Conservation (phyloP, 1,284 basidiomycete genomes). For the Sanghuangporus weigelae region DNA sequence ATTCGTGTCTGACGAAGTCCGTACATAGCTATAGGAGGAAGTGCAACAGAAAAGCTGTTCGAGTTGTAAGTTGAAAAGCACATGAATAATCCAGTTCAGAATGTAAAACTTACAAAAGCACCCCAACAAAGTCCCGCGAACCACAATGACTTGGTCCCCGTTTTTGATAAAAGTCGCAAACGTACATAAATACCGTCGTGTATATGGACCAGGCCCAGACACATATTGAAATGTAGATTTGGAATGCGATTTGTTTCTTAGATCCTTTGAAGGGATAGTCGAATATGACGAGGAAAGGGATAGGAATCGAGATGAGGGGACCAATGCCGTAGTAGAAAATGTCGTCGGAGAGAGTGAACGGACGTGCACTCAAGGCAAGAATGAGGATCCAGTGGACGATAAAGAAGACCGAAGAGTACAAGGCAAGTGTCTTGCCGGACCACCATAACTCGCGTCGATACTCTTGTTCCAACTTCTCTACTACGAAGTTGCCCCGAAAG, state of each 20-base stretch:
- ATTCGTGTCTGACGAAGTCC: conserved; percentile 25
- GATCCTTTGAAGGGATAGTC: conserved; percentile 29
- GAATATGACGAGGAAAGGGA: conserved; percentile 32
- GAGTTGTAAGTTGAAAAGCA: background rate
- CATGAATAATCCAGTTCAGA: background rate
- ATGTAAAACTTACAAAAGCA: conserved; percentile 23
- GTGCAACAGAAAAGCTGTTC: conserved; percentile 5
- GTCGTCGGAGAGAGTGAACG: conserved; percentile 47
- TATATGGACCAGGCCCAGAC: conserved; percentile 29
- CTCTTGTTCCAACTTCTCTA: conserved; percentile 52
- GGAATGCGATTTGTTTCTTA: conserved; percentile 29
- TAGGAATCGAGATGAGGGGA: conserved; percentile 30
- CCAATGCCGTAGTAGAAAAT: conserved; percentile 51
- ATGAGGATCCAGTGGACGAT: conserved; percentile 68
- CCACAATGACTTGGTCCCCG: conserved; percentile 14
- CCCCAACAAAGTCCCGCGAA: conserved; percentile 20
- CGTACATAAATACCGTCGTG: conserved; percentile 4
- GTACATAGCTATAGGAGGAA: conserved; percentile 27
- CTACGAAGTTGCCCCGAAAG: conserved; percentile 51
- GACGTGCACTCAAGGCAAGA: conserved; percentile 42
- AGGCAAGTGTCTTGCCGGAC: conserved; percentile 40
- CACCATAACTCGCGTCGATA: conserved; percentile 31
- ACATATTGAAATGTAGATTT: conserved; percentile 22
- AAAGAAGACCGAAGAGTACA: conserved; percentile 63
- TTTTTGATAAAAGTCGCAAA: conserved; percentile 21